Evolutionary conservation across 1,139 yeast genomes (phyloP), one percentile per base, ranked within the genome.

Genomic region (Kodamaea ohmeri): DNA sequence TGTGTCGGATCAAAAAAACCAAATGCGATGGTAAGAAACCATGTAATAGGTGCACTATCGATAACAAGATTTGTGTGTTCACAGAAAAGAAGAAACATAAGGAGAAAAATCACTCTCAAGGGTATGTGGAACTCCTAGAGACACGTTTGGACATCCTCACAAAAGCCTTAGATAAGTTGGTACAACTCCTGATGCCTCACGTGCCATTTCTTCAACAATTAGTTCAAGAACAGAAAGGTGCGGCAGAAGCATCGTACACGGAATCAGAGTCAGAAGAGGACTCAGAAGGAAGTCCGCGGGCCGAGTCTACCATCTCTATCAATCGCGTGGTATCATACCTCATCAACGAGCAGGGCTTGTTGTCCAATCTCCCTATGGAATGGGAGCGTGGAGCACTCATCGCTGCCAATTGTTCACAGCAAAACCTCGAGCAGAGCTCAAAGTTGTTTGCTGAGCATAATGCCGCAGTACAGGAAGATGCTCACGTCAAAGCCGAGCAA

Each of bases 21-120:
- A 80, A 82, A 51, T 84, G 90, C 59, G 88, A 84, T 48, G 94
- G 94, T 13, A 73, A 76, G 46, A 81, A 81, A 52, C 92, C 94
- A 2, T 84, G 94, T 52, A 71, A 78, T 30, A 69, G 83, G 37
- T 84, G 94, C 55, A 61, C 73, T 8, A 67, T 73, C 35, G 90
- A 83, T 52, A 83, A 84, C 58, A 83, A 82, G 56, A 72, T 83
- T 30, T 84, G 94, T 59, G 81, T 85, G 0, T 84, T 82, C 53
- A 78, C 86, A 19, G 87, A 83, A 46, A 74, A 82, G 63, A 77
- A 76, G 58, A 77, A 77, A 49, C 65, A 70, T 26, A 76, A 71
- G 44, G 89, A 83, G 45, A 78, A 79, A 53, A 62, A 64, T 33
- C 82, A 80, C 49, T 82, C 88, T 1, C 62, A 65, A 28, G 84